phyloP scores from a whole-genome alignment of 1,284 basidiomycete species.

The Cronartium quercuum region DNA sequence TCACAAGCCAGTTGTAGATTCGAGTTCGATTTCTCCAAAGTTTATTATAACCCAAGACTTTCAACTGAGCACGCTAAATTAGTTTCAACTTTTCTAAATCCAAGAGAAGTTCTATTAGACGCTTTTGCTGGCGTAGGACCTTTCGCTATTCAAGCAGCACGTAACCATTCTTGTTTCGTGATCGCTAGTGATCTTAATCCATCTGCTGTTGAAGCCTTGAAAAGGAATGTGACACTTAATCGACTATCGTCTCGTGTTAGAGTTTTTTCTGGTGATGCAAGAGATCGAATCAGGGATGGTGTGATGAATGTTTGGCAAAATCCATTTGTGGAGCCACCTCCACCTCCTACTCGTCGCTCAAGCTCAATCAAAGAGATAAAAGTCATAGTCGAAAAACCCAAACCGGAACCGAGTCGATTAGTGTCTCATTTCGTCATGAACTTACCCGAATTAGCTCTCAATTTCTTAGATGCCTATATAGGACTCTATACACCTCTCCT shows the following conservation, averaged over 20 bases:
- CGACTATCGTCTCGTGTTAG: neutral
- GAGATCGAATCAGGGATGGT: conserved; percentile 6
- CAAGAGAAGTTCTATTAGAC: conserved; percentile 72
- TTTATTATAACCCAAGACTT: conserved; percentile 97
- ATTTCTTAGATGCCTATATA: conserved; percentile 80
- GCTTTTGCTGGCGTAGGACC: conserved; percentile 97
- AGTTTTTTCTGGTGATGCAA: conserved; percentile 6
- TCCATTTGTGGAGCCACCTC: conserved; percentile 1
- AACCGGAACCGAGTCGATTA: conserved; percentile 45
- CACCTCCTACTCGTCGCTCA: neutral
- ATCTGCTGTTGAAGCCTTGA: conserved; percentile 69
- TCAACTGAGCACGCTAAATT: conserved; percentile 85
- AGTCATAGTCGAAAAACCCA: neutral
- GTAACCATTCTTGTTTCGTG: conserved; percentile 68
- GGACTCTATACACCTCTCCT: conserved; percentile 59
- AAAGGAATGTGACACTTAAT: conserved; percentile 58
- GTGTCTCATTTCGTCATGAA: conserved; percentile 95
- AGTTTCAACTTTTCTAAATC: conserved; percentile 60
- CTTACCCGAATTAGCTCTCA: conserved; percentile 81
- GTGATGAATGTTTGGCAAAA: conserved; percentile 5
- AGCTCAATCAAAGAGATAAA: neutral
- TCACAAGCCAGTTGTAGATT: conserved; percentile 77
- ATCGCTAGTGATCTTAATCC: conserved; percentile 97
- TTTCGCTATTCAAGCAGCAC: conserved; percentile 82
- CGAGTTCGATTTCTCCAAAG: conserved; percentile 86